A percentile compares a stretch with the other conserved stretches of the same genome.
These are phyloP conservation scores for Rhizoclosmatium globosum DNA, from an alignment of 192 early-diverging fungal species.

Conservation along the genomic window DNA sequence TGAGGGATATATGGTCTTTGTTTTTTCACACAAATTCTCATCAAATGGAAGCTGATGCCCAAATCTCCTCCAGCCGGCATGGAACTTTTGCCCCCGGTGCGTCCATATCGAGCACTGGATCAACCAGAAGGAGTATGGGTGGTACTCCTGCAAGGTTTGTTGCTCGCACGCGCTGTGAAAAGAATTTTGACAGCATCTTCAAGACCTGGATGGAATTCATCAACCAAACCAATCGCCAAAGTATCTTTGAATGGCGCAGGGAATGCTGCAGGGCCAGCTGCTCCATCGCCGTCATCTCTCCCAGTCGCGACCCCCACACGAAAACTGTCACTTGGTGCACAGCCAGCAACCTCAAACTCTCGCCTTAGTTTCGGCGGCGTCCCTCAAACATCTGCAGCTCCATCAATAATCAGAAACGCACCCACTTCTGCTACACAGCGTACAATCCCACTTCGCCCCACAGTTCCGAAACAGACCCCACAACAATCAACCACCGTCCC, in stretches of 20 bases:
- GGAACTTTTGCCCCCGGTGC: no score
- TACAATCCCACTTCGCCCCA: not conserved
- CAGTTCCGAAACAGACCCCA: not conserved
- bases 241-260: not conserved
- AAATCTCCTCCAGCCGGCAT: no score
- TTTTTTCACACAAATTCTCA: no score
- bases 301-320: not conserved
- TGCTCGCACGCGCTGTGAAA: not conserved
- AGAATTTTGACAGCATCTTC: not conserved
- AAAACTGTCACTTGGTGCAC: not conserved
- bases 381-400: not conserved
- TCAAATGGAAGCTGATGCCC: no score
- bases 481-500: not conserved
- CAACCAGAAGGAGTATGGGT: no score
- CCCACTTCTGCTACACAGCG: not conserved
- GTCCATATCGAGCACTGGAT: no score
- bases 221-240: not conserved
- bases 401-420: not conserved
- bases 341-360: not conserved
- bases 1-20: no score
- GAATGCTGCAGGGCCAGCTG: not conserved
- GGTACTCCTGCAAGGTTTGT: no score
- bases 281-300: not conserved
- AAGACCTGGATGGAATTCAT: conserved; percentile 22
- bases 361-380: not conserved